Evolutionary conservation across 352 stramenopile species (phyloP), one percentile per base, ranked within the genome.

Genomic region (Poterioochromonas sp.): DNA sequence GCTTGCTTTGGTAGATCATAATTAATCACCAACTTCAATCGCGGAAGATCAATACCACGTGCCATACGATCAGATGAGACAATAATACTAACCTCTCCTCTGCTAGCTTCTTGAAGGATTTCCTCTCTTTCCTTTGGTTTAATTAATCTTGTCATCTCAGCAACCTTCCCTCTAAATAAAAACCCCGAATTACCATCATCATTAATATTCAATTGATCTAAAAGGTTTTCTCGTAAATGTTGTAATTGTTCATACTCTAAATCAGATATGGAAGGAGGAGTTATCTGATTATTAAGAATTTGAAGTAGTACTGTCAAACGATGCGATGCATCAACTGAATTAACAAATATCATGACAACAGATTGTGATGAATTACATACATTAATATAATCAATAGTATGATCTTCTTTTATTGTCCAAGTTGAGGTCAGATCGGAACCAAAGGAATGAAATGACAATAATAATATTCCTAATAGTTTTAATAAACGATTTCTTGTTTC

Each of bases 251-350:
- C n/a, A n/a, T n/a, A n/a, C n/a, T n/a, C 35, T 69, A 20, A 8
- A 8, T 49, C 60, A 20, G 8, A 53, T 18, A 20, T 69, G 60
- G 8, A 20, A 20, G 44, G 44, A 8, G 20, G 20, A 53, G 8
- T 73, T 8, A 43, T 47, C 34, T 39, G 43, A 22, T 76, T 80
- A 26, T 81, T 82, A 44, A 86, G 88, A 53, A 98, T 86, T 81
- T 98, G 92, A 40, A 98, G 85, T 63, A 99, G 83, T 37, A 91
- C 86, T 22, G 91, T 88, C n/a, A 98, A 85, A 54, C 94, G 90
- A 84, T 97, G 93, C 18, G 94, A 97, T 22, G 94, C 95, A 83
- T 97, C 95, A 18, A 98, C 87, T 78, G 92, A 97, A 12, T 91
- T 91, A 22, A 93, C 96, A 83, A 98, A 98, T 2, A 98, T 89